Evolutionary conservation across 495 filamentous ascomycete genomes (phyloP).

Genomic region (Penicillium macrosclerotiorum): DNA sequence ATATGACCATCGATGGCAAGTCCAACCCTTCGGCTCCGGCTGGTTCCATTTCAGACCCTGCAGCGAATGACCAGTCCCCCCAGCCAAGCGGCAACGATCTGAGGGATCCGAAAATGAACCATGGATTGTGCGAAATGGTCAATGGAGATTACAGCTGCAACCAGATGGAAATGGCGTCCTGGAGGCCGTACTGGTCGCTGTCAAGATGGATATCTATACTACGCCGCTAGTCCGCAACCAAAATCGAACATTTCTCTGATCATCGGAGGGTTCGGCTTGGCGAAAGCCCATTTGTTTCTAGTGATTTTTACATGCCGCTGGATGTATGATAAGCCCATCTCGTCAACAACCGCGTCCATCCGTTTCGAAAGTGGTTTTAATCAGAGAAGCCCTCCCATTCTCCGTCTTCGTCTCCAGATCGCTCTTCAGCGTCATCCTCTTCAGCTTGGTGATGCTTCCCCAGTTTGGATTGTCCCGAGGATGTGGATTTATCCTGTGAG

Average conservation of each 20-base stretch:
- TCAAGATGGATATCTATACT: slow-evolving; percentile 77
- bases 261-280: neutral
- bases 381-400: slow-evolving; percentile 51
- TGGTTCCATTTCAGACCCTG: neutral
- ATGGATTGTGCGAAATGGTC: slow-evolving; percentile 75
- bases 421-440: slow-evolving; percentile 10
- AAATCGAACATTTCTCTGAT: slow-evolving; percentile 60
- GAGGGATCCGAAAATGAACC: slow-evolving; percentile 24
- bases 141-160: slow-evolving; percentile 79
- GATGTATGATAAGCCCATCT: no score
- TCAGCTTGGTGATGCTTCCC: slow-evolving; percentile 1
- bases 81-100: slow-evolving; percentile 50
- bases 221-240: slow-evolving; percentile 67
- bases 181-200: slow-evolving; percentile 65
- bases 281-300: no score
- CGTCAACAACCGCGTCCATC: no score
- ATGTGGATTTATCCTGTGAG: neutral
- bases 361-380: slow-evolving; percentile 17
- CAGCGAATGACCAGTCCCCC: slow-evolving; percentile 21
- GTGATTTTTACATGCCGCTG: no score
- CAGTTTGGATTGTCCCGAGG: no score
- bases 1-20: slow-evolving; percentile 68
- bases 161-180: slow-evolving; percentile 35
- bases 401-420: slow-evolving; percentile 31
- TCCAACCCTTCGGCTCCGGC: slow-evolving; percentile 4